A percentile compares a stretch with the other conserved stretches of the same genome.
These are phyloP conservation scores for Zychaea mexicana DNA, from an alignment of 371 early-diverging fungal species.

Conservation along the genomic window DNA sequence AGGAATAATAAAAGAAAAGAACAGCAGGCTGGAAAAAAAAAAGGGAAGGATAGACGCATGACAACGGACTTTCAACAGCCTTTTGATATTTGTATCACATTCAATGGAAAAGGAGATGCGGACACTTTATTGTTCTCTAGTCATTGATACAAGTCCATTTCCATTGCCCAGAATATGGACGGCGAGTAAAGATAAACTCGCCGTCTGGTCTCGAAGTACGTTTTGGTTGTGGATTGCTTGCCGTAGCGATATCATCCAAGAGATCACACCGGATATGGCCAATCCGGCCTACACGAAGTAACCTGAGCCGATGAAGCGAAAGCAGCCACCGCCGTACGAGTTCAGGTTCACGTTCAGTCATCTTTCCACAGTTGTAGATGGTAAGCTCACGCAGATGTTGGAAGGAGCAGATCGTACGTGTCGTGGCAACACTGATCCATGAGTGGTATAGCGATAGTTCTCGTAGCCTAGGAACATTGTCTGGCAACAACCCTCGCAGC, in stretches of 20 bases:
- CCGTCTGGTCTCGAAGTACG: background rate
- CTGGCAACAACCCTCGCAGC: constrained; percentile 1
- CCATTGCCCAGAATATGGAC: background rate
- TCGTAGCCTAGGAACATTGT: background rate
- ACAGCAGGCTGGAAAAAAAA: no score
- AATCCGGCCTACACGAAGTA: constrained; percentile 7
- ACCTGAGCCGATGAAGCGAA: background rate
- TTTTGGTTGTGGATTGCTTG: background rate
- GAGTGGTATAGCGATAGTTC: constrained; percentile 12
- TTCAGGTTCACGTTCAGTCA: constrained; percentile 13
- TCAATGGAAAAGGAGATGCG: no score
- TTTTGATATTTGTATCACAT: no score
- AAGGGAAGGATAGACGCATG: background rate
- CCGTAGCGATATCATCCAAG: constrained; percentile 11
- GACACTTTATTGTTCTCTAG: background rate
- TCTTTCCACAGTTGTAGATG: constrained; percentile 10
- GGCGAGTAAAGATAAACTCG: background rate
- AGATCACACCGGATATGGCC: constrained; percentile 12
- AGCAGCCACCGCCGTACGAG: constrained; percentile 10
- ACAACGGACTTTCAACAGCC: background rate
- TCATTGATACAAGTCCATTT: background rate
- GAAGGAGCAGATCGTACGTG: constrained; percentile 4
- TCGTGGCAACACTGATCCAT: constrained; percentile 13
- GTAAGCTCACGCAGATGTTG: constrained; percentile 5
- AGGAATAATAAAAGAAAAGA: constrained; percentile 6